These are phyloP conservation scores for Entomortierella lignicola DNA, from an alignment of 192 early-diverging fungal species.

Conservation along the genomic window DNA sequence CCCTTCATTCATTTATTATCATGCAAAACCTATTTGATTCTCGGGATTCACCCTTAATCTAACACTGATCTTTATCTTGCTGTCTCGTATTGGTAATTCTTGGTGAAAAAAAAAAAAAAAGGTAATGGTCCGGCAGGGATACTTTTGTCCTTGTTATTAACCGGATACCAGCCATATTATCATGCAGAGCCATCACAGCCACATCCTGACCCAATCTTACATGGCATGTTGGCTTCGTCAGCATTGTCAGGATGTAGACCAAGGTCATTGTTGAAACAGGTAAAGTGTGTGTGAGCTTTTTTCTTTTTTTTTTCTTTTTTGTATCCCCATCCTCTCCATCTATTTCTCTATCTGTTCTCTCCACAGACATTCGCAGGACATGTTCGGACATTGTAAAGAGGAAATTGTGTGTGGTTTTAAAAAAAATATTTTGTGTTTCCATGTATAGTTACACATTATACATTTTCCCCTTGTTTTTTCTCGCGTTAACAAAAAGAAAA, in stretches of 20 bases:
- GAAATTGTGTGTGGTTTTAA: too few species aligned
- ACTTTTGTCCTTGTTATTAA: slow-evolving; percentile 37
- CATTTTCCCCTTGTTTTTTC: background rate
- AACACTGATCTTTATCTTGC: background rate
- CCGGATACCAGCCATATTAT: slow-evolving; percentile 39
- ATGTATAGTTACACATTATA: background rate
- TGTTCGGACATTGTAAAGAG: too few species aligned
- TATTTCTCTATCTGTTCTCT: background rate
- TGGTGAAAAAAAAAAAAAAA: too few species aligned
- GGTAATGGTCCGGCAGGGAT: slow-evolving; percentile 52
- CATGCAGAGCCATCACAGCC: slow-evolving; percentile 32
- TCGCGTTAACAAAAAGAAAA: slow-evolving; percentile 2
- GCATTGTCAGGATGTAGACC: slow-evolving; percentile 27
- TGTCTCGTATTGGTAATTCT: too few species aligned
- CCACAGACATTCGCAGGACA: too few species aligned
- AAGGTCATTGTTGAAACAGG: slow-evolving; percentile 38
- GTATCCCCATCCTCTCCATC: background rate
- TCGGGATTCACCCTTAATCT: background rate
- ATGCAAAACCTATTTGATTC: background rate
- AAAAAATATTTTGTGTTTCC: background rate
- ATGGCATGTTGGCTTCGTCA: slow-evolving; percentile 36
- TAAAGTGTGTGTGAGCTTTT: too few species aligned
- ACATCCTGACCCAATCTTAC: slow-evolving; percentile 49
- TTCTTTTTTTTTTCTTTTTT: too few species aligned
- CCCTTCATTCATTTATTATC: too few species aligned